These are phyloP conservation scores for Byssothecium circinans DNA, from an alignment of 2,329 filamentous ascomycete species.

Conservation along the genomic window DNA sequence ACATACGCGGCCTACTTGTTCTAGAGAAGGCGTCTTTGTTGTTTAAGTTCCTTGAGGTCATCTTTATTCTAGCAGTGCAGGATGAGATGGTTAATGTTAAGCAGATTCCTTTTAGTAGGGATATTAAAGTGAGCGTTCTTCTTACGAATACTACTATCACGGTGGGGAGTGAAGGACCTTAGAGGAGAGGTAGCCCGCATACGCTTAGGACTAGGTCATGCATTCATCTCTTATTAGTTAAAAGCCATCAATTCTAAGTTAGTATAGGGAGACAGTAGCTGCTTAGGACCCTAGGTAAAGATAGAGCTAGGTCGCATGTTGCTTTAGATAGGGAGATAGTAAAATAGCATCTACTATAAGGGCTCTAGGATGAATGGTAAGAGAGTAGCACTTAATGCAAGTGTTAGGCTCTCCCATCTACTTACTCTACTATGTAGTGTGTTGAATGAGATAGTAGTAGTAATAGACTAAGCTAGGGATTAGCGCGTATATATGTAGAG, in stretches of 20 bases:
- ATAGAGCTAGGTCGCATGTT: conserved; percentile 53
- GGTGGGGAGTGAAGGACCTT: conserved; percentile 73
- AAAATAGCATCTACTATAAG: conserved; percentile 45
- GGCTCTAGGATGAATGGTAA: conserved; percentile 47
- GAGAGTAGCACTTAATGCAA: conserved; percentile 53
- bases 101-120: conserved; percentile 85
- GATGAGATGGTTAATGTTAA: conserved; percentile 94
- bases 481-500: too few relatives aligned
- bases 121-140: conserved; percentile 99
- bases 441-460: too few relatives aligned
- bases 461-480: too few relatives aligned
- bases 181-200: conserved; percentile 70
- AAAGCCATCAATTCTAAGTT: conserved; percentile 61
- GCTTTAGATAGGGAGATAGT: conserved; percentile 41
- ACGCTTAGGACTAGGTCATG: conserved; percentile 52
- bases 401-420: too few relatives aligned
- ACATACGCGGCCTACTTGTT: conserved; percentile 94
- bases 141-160: conserved; percentile 91
- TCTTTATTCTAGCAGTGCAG: conserved; percentile 84
- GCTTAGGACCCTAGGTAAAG: conserved; percentile 50
- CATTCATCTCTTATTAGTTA: conserved; percentile 54
- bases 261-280: conserved; percentile 63
- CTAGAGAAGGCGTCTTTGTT: conserved; percentile 90
- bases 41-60: conserved; percentile 96
- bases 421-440: too few relatives aligned